Base-by-base conservation (phyloP, 805 yeast genomes). In the Priceomyces fermenticarens region DNA sequence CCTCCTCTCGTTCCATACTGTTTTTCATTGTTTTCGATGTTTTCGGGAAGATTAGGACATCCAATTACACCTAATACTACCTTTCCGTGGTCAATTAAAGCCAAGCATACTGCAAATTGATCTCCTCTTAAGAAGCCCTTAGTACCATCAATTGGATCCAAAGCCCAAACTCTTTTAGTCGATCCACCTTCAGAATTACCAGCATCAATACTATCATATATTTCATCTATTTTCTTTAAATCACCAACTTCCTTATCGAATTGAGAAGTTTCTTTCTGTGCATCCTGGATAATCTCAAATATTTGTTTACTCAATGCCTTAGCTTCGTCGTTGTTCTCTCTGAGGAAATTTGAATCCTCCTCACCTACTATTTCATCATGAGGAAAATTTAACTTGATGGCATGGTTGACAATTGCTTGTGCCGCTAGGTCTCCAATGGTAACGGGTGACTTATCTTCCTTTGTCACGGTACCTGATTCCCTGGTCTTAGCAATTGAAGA, bases 61-160 rank as follows among this genome's bases (percentile, higher is more conserved):
- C 98, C 99, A 62, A 93, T 87, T 17, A 87, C 95, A 38, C 99
- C 99, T 36, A 93, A 73, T 45, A 84, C 81, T 1, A 88, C 95
- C 37, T 78, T 71, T 10, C 96, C 95, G 55, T 90, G 85, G 25
- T 81, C 95, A 35, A 93, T 82, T 49, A 93, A 67, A 0, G 96
- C 97, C 34, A 93, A 70, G 58, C 99, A 93, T 1, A 93, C 95
- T 2, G 99, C 97, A 62, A 88, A 93, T 59, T 93, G 99, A 49
- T 90, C 97, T 35, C 96, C 95, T 57, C 99, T 75, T 40, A 93
- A 68, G 59, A 93, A 93, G 0, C 99, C 99, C 60, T 70, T 93
- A 14, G 99, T 93, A 6, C 99, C 99, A 58, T 93, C 99, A 46
- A 93, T 90, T 30, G 99, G 99, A 57, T 93, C 99, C 55, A 93